Percentiles rank a stretch among this genome's conserved stretches.
phyloP scores from a whole-genome alignment of 345 rosid species.

The Combretum micranthum region DNA sequence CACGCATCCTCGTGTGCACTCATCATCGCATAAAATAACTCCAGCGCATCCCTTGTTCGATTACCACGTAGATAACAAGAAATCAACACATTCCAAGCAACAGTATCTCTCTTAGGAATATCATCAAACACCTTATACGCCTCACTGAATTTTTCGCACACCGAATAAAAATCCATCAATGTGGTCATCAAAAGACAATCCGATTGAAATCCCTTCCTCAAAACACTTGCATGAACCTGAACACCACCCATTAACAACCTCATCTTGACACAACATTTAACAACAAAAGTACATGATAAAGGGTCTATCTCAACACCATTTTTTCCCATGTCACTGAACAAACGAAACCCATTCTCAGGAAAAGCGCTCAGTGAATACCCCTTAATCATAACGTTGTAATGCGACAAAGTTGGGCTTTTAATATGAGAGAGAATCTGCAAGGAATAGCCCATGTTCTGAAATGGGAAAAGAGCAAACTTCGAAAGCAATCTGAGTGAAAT shows the following conservation, averaged over 20 bases:
- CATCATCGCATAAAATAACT: constrained; percentile 54
- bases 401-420: constrained; percentile 37
- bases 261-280: constrained; percentile 46
- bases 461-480: constrained; percentile 34
- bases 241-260: constrained; percentile 35
- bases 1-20: constrained; percentile 25
- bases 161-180: constrained; percentile 56
- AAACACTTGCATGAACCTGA: constrained; percentile 62
- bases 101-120: constrained; percentile 46
- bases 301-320: too few species aligned
- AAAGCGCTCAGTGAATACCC: constrained; percentile 44
- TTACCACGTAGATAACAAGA: constrained; percentile 58
- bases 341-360: too few species aligned
- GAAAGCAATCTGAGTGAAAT: constrained; percentile 53
- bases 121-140: constrained; percentile 74
- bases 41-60: constrained; percentile 50
- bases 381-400: constrained; percentile 60
- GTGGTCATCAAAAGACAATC: constrained; percentile 61
- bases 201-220: constrained; percentile 52
- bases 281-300: constrained; percentile 45
- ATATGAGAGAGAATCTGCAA: constrained; percentile 45
- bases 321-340: too few species aligned
- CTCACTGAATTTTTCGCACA: constrained; percentile 16
- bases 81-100: constrained; percentile 78
- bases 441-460: constrained; percentile 32